These are phyloP conservation scores for Apiosordaria backusii DNA, from an alignment of 495 filamentous ascomycete genomes.

Conservation along the genomic window DNA sequence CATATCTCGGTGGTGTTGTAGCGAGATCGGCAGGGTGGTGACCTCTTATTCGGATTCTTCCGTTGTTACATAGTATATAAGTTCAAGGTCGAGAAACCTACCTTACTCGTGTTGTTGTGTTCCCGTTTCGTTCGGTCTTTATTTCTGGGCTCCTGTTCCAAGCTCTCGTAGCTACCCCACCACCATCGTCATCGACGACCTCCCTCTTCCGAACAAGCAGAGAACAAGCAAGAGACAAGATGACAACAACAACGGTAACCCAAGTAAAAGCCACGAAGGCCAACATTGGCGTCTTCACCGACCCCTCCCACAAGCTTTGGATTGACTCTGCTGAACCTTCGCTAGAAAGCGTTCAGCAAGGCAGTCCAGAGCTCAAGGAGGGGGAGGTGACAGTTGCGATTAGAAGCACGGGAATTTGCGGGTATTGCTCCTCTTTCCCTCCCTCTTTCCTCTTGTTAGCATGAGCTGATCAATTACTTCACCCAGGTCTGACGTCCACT, in stretches of 20 bases:
- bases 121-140: neutral
- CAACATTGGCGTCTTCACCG: constrained; percentile 95
- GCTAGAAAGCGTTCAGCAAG: constrained; percentile 68
- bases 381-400: constrained; percentile 83
- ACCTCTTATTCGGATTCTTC: neutral
- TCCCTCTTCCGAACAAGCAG: neutral
- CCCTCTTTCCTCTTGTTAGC: constrained; percentile 24
- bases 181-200: neutral
- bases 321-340: constrained; percentile 72
- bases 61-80: neutral
- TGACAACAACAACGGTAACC: neutral
- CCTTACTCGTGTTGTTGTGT: neutral
- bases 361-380: constrained; percentile 59
- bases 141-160: neutral
- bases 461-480: neutral
- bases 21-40: neutral
- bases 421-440: constrained; percentile 44
- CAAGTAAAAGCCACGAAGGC: constrained; percentile 52
- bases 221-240: neutral
- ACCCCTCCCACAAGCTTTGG: constrained; percentile 89
- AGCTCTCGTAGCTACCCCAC: neutral
- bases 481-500: constrained; percentile 82
- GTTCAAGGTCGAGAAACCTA: neutral
- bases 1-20: neutral
- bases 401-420: constrained; percentile 91